phyloP scores from a whole-genome alignment of 2,329 filamentous ascomycete species.

The Chlorencoelia australis region DNA sequence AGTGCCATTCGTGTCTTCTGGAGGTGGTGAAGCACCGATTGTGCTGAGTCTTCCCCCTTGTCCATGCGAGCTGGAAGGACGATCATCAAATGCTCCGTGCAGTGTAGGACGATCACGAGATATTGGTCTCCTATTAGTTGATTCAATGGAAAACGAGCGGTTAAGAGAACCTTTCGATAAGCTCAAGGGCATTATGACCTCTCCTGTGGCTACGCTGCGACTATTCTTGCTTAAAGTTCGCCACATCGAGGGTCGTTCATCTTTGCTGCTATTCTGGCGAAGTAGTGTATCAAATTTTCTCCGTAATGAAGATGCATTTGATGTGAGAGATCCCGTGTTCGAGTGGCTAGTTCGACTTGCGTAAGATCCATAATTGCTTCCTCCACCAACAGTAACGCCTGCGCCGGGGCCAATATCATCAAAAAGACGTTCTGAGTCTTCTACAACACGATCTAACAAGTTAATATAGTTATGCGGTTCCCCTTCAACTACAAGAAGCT shows the following conservation, averaged over 20 bases:
- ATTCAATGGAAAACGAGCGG: constrained; percentile 69
- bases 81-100: constrained; percentile 52
- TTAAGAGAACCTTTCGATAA: constrained; percentile 56
- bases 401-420: constrained; percentile 42
- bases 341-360: constrained; percentile 22
- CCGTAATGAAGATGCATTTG: constrained; percentile 77
- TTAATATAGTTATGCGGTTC: constrained; percentile 78
- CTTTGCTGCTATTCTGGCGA: constrained; percentile 69
- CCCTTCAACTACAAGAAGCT: constrained; percentile 70
- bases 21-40: constrained; percentile 25
- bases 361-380: constrained; percentile 20
- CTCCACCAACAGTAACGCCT: constrained; percentile 11
- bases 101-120: constrained; percentile 53
- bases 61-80: constrained; percentile 48
- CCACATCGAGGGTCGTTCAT: constrained; percentile 69
- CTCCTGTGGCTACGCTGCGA: constrained; percentile 49
- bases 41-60: constrained; percentile 19
- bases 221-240: constrained; percentile 78
- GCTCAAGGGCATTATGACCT: constrained; percentile 39
- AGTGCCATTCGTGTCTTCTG: constrained; percentile 35
- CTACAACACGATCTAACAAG: constrained; percentile 75
- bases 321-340: constrained; percentile 61
- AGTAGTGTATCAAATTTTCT: constrained; percentile 70
- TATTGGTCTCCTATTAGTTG: constrained; percentile 44
- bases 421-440: constrained; percentile 84